Percentiles rank a stretch among this genome's conserved stretches.
phyloP scores from a whole-genome alignment of 768 basidiomycete genomes.

The Rhodotorula sphaerocarpa region DNA sequence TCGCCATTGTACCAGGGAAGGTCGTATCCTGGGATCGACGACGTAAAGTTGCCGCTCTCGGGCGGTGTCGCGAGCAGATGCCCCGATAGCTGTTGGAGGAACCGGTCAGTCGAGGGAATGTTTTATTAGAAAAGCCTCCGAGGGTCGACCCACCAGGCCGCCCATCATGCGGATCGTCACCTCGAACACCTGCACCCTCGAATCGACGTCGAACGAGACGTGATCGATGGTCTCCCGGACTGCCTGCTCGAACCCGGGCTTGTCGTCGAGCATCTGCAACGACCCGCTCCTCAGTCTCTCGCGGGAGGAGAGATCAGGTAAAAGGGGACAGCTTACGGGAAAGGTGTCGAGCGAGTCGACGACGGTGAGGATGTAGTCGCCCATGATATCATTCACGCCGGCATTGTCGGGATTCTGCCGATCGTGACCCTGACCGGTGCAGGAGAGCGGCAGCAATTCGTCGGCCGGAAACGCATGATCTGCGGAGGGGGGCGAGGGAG shows the following conservation, averaged over 20 bases:
- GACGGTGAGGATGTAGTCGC: slow-evolving; percentile 55
- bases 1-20: slow-evolving; percentile 70
- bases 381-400: slow-evolving; percentile 82
- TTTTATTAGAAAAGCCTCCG: too few relatives aligned
- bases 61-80: slow-evolving; percentile 52
- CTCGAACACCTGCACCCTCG: slow-evolving; percentile 97
- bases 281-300: too few relatives aligned
- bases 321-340: slow-evolving; percentile 46
- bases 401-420: slow-evolving; percentile 48
- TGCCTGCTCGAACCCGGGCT: slow-evolving; percentile 69
- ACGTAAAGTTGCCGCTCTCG: background rate
- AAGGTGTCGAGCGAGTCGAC: slow-evolving; percentile 69
- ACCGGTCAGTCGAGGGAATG: background rate
- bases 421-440: slow-evolving; percentile 64
- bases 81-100: slow-evolving; percentile 53
- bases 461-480: slow-evolving; percentile 35
- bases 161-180: slow-evolving; percentile 90
- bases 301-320: background rate
- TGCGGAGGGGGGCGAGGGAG: background rate
- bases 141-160: slow-evolving; percentile 50
- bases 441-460: slow-evolving; percentile 81
- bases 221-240: slow-evolving; percentile 69
- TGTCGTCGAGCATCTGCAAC: slow-evolving; percentile 64
- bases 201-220: slow-evolving; percentile 87
- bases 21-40: slow-evolving; percentile 29